Evolutionary conservation across 2,329 filamentous ascomycete species (phyloP).

Genomic region (Arthrobotrys conoides): DNA sequence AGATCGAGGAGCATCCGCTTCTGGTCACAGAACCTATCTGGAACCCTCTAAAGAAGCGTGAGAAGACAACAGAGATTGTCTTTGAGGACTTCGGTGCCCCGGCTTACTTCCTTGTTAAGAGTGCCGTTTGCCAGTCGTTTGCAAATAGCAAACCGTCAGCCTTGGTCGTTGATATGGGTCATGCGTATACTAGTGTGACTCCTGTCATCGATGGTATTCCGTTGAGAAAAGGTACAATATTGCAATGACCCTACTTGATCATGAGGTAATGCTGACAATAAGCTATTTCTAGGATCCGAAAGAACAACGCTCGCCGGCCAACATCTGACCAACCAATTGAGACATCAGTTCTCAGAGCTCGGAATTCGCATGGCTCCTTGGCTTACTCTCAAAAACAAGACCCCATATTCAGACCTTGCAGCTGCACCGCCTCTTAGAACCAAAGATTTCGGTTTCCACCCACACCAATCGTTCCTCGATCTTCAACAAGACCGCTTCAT

Average conservation of each 20-base stretch:
- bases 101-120: constrained; percentile 92
- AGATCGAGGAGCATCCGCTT: constrained; percentile 87
- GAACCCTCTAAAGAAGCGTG: constrained; percentile 88
- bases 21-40: constrained; percentile 95
- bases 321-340: constrained; percentile 90
- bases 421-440: constrained; percentile 81
- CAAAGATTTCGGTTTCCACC: constrained; percentile 75
- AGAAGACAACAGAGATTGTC: constrained; percentile 94
- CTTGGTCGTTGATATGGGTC: constrained; percentile 91
- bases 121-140: constrained; percentile 83
- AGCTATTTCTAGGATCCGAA: constrained; percentile 71
- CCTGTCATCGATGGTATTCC: constrained; percentile 96
- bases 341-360: constrained; percentile 69
- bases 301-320: constrained; percentile 88
- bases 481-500: constrained; percentile 94
- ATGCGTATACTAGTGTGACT: constrained; percentile 87
- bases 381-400: constrained; percentile 89
- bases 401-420: constrained; percentile 84
- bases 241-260: neutral
- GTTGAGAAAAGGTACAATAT: constrained; percentile 77
- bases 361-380: constrained; percentile 77
- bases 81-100: constrained; percentile 98
- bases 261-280: constrained; percentile 14
- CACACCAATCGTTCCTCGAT: constrained; percentile 79
- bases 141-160: constrained; percentile 93